Evolutionary conservation across 1,284 basidiomycete genomes (phyloP).

Genomic region (Boletellus deceptivus): DNA sequence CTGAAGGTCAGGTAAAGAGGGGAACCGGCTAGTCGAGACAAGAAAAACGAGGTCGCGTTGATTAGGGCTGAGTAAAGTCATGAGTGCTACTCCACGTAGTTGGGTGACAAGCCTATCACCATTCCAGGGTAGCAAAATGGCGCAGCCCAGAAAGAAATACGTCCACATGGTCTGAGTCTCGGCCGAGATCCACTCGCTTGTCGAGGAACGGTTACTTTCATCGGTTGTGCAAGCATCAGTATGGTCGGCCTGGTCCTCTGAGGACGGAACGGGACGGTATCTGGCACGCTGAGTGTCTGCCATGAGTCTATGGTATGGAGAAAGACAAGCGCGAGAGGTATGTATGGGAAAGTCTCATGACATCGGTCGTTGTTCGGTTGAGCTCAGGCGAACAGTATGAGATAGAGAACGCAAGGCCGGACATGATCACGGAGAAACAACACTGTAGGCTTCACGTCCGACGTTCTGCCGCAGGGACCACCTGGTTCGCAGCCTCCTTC

Average conservation of each 20-base stretch:
- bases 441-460: conserved; percentile 3
- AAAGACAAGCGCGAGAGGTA: background rate
- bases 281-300: conserved; percentile 7
- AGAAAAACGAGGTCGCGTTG: conserved; percentile 73
- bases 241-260: conserved; percentile 13
- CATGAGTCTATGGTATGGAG: too few species aligned
- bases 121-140: conserved; percentile 77
- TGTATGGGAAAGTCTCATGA: too few species aligned
- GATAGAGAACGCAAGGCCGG: background rate
- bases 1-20: conserved; percentile 58
- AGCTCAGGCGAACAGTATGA: too few species aligned
- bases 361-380: too few species aligned
- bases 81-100: background rate
- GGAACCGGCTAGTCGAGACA: conserved; percentile 59
- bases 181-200: conserved; percentile 3
- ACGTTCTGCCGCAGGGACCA: conserved; percentile 45
- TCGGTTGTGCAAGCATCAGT: background rate
- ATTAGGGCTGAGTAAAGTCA: conserved; percentile 54
- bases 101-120: conserved; percentile 39
- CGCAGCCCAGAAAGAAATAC: conserved; percentile 69
- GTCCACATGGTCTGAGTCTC: conserved; percentile 53
- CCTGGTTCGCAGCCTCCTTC: conserved; percentile 62
- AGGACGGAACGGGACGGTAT: conserved; percentile 22
- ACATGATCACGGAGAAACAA: background rate
- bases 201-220: background rate